Evolutionary conservation across 495 filamentous ascomycete species (phyloP).

Genomic region (Ramalina peruviana): DNA sequence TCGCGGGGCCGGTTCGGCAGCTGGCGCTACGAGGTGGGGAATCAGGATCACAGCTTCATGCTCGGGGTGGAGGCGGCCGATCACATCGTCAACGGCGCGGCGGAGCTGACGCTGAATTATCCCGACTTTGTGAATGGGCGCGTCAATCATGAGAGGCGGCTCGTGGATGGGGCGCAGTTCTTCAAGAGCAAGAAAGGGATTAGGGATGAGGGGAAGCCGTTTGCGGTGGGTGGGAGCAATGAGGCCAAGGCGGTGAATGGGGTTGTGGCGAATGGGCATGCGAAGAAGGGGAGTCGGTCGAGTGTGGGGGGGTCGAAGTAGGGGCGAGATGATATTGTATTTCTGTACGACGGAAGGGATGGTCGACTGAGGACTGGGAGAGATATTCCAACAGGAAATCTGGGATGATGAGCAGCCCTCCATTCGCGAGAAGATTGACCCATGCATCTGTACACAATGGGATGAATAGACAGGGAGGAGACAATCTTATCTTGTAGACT

Average conservation of each 20-base stretch:
- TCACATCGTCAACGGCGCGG: constrained; percentile 84
- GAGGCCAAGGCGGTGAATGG: constrained; percentile 3
- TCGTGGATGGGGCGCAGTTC: constrained; percentile 61
- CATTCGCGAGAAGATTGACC: too few relatives aligned
- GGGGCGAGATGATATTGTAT: too few relatives aligned
- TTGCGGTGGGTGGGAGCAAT: neutral
- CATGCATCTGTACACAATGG: too few relatives aligned
- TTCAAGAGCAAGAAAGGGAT: constrained; percentile 24
- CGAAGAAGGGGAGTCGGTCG: constrained; percentile 4
- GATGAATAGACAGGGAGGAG: too few relatives aligned
- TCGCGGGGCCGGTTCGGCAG: constrained; percentile 94
- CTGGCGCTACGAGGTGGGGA: constrained; percentile 95
- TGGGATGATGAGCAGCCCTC: too few relatives aligned
- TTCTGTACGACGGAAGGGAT: too few relatives aligned
- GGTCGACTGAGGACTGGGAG: too few relatives aligned
- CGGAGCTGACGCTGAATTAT: constrained; percentile 95
- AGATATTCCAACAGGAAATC: too few relatives aligned
- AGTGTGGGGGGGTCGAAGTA: neutral
- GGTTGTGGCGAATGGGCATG: constrained; percentile 2
- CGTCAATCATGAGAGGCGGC: constrained; percentile 74
- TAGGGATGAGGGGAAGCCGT: constrained; percentile 13
- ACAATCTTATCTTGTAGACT: too few relatives aligned
- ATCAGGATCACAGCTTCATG: constrained; percentile 99
- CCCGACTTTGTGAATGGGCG: constrained; percentile 95
- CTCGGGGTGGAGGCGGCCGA: constrained; percentile 94